phyloP scores from a whole-genome alignment of 1,284 basidiomycete species.

The Ganoderma leucocontextum region DNA sequence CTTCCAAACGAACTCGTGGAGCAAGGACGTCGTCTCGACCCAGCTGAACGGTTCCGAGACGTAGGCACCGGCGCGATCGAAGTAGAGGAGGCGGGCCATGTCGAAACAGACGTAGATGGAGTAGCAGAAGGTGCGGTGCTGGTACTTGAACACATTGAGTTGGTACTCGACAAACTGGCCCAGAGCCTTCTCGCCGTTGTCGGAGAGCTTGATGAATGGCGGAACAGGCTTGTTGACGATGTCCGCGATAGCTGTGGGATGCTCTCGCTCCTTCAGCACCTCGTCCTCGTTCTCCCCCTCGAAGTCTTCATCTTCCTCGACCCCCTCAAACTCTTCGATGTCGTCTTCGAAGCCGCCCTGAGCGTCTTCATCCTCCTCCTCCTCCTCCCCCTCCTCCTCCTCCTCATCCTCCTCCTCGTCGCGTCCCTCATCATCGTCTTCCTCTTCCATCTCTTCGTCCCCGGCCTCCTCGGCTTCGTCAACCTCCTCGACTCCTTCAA shows the following conservation, averaged over 20 bases:
- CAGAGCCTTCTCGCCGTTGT: not conserved
- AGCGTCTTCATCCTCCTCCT: not conserved
- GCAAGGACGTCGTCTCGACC: not conserved
- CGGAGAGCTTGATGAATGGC: conserved; percentile 6
- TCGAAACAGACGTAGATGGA: conserved; percentile 8
- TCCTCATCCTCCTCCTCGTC: not conserved
- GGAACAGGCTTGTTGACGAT: not conserved
- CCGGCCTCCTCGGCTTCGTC: not conserved
- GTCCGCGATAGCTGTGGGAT: not conserved
- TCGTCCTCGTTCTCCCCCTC: not conserved
- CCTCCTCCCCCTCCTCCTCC: not conserved
- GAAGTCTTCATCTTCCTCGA: not conserved
- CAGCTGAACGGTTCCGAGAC: conserved; percentile 23
- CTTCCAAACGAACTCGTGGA: conserved; percentile 26
- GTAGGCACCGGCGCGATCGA: conserved; percentile 17
- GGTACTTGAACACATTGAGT: conserved; percentile 7
- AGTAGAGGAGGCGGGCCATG: conserved; percentile 19
- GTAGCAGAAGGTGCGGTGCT: conserved; percentile 14
- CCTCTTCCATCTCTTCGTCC: not conserved
- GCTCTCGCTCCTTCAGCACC: not conserved
- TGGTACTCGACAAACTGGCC: conserved; percentile 9
- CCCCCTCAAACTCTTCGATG: not conserved
- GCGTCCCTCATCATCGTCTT: not conserved
- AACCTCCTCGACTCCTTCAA: not conserved
- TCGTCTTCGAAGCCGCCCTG: not conserved